phyloP scores from a whole-genome alignment of 2,329 filamentous ascomycete species.

The Colletotrichum coccodes region DNA sequence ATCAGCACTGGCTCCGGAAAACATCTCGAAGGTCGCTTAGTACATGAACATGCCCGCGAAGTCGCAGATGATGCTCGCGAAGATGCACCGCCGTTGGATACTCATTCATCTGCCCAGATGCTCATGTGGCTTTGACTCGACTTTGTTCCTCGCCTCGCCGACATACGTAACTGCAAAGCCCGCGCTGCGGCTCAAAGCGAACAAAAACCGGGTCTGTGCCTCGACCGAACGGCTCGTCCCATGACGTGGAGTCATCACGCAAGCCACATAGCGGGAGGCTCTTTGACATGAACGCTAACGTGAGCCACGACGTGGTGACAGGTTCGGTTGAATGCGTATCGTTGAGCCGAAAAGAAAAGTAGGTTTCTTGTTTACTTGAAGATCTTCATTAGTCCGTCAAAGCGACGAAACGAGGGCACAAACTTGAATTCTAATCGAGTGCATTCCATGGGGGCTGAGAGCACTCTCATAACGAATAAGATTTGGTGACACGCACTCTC shows the following conservation, averaged over 20 bases:
- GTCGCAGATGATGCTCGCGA: background rate
- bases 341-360: background rate
- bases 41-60: background rate
- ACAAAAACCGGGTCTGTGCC: constrained; percentile 4
- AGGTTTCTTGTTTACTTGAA: background rate
- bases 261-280: background rate
- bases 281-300: background rate
- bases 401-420: background rate
- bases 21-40: background rate
- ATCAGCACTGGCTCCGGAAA: background rate
- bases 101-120: constrained; percentile 3
- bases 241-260: constrained; percentile 1
- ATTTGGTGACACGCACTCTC: constrained; percentile 4
- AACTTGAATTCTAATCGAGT: background rate
- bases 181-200: constrained; percentile 11
- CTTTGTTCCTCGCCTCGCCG: background rate
- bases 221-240: constrained; percentile 23
- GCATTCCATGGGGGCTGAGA: background rate
- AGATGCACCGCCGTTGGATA: constrained; percentile 16
- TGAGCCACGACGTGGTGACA: background rate
- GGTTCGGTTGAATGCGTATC: background rate
- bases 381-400: background rate
- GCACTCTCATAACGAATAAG: background rate
- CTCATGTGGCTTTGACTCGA: constrained; percentile 5
- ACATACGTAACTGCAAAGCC: constrained; percentile 16